Evolutionary conservation across 1,284 basidiomycete genomes (phyloP).

Genomic region (Ganoderma meredithae): DNA sequence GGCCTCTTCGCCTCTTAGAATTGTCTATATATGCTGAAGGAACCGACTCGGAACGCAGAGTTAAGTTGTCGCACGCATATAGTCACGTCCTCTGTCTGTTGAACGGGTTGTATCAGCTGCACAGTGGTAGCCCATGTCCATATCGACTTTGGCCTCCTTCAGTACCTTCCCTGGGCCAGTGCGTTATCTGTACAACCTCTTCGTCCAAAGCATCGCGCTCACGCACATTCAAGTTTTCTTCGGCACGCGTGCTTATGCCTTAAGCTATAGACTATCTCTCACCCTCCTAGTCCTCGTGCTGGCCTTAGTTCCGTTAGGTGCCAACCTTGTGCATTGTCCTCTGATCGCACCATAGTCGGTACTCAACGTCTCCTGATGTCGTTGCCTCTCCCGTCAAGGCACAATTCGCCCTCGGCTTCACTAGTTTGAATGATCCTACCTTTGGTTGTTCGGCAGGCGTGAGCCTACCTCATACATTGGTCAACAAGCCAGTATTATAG

Average conservation of each 20-base stretch:
- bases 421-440: background rate
- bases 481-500: background rate
- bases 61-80: too few relatives aligned
- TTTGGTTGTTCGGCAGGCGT: background rate
- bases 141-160: too few relatives aligned
- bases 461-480: background rate
- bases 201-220: background rate
- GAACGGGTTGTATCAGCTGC: too few relatives aligned
- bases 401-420: background rate
- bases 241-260: conserved; percentile 2
- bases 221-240: conserved; percentile 3
- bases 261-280: background rate
- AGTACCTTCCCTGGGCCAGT: conserved; percentile 14
- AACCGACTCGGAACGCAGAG: too few relatives aligned
- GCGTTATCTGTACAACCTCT: background rate
- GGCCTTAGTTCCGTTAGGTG: background rate
- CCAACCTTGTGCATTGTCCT: background rate
- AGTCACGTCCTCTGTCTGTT: too few relatives aligned
- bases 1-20: too few relatives aligned
- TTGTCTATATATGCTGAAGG: too few relatives aligned
- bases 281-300: background rate
- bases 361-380: too few relatives aligned
- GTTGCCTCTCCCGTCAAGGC: background rate
- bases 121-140: too few relatives aligned
- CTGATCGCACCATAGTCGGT: background rate